Evolutionary conservation across 2,329 filamentous ascomycete genomes (phyloP).

Genomic region (Penicillium hesseltinei): DNA sequence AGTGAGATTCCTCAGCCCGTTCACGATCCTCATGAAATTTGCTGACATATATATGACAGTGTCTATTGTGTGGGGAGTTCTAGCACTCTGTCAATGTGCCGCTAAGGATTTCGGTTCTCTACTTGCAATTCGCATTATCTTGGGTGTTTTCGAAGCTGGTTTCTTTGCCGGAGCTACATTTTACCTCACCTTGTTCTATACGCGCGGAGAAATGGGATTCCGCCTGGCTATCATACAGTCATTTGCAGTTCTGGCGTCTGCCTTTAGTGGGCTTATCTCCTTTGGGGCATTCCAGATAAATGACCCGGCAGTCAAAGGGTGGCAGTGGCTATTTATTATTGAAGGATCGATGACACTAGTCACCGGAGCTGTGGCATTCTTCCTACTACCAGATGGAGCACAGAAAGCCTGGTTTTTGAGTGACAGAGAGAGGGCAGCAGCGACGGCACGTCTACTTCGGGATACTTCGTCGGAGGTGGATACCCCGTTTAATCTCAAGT

Average conservation of each 20-base stretch:
- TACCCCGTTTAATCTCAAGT: conserved; percentile 40
- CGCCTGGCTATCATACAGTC: conserved; percentile 48
- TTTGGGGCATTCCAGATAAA: conserved; percentile 51
- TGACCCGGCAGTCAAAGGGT: conserved; percentile 47
- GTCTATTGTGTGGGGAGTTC: conserved; percentile 30
- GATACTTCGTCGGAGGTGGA: conserved; percentile 46
- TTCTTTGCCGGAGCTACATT: conserved; percentile 57
- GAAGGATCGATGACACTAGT: conserved; percentile 41
- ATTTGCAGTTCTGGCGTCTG: conserved; percentile 42
- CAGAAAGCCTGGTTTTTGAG: conserved; percentile 42
- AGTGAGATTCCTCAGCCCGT: conserved; percentile 9
- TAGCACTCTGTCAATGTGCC: conserved; percentile 49
- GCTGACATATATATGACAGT: conserved; percentile 17
- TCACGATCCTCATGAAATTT: conserved; percentile 38
- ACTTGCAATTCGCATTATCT: conserved; percentile 48
- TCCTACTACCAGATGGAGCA: conserved; percentile 36
- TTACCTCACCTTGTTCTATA: conserved; percentile 53
- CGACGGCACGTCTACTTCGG: conserved; percentile 44
- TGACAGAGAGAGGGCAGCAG: conserved; percentile 39
- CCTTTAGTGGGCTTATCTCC: conserved; percentile 43
- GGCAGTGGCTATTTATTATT: conserved; percentile 48
- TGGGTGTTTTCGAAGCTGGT: conserved; percentile 50
- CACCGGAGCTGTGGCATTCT: conserved; percentile 28
- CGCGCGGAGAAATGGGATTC: conserved; percentile 42
- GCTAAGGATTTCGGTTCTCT: conserved; percentile 51